Evolutionary conservation across 2,329 filamentous ascomycete genomes (phyloP), one percentile per base, ranked within the genome.

Genomic region (Botrytis hyacinthi): DNA sequence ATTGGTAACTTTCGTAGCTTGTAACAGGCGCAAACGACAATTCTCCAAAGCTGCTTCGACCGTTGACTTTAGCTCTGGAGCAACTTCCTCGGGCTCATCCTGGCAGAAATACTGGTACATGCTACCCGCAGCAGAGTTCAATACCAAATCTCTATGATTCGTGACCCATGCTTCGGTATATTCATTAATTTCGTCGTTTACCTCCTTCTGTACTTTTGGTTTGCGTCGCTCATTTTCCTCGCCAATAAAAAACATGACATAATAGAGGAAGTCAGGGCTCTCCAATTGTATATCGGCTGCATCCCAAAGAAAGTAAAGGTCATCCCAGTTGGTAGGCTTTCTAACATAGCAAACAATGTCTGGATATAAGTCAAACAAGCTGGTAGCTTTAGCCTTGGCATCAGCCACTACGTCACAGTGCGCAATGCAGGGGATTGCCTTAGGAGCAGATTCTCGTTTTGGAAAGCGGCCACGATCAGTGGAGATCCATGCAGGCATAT

Each of bases 291-390:
- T 75, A 74, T 82, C 81, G 44, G 77, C 76, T 7, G 76, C 76
- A 76, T 82, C 81, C 73, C 81, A 82, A 70, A 80, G 82, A 14
- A 77, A 54, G 71, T 81, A 78, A 4, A 81, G 75, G 68, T 78
- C 75, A n/a, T 75, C 61, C 77, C 78, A 80, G 18, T 63, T n/a
- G 7, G 70, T 72, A 20, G 75, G 74, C 18, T 70, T 65, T 5
- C 46, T 65, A 37, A 78, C 68, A 18, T 54, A 22, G 22, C 74
- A 66, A 22, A 73, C 71, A 35, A 76, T 44, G 7, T 35, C 46
- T 18, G 67, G 69, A 29, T 70, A 76, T 70, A 32, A 20, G 2
- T 63, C 3, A 63, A 72, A 29, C 60, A 76, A 69, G 26, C 51
- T 40, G n/a, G 51, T 35, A n/a, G 72, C 73, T 44, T 73, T 77